Evolutionary conservation across 306 rosid genomes (phyloP).

Genomic region (Hippophae tibetana): DNA sequence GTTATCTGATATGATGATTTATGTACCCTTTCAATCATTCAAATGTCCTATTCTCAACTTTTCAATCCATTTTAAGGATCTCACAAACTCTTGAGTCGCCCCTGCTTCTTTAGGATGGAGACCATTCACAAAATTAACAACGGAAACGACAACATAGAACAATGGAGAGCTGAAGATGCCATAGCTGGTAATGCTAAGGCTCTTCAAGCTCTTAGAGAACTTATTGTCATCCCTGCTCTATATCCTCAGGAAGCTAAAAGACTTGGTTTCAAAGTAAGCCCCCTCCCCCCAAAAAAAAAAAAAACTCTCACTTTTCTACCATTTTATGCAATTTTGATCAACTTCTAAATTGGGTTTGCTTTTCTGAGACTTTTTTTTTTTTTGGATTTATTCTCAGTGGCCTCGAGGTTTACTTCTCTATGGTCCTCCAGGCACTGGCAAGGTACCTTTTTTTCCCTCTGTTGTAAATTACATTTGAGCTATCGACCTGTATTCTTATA

Average conservation of each 20-base stretch:
- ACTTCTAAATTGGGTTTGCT: not conserved
- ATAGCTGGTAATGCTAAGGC: slow-evolving; percentile 68
- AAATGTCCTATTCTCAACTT: too few relatives aligned
- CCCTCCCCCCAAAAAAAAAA: not conserved
- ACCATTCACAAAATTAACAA: slow-evolving; percentile 13
- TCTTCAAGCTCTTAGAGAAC: slow-evolving; percentile 66
- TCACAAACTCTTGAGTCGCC: not conserved
- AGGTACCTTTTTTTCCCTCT: slow-evolving; percentile 32
- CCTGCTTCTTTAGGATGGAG: slow-evolving; percentile 20
- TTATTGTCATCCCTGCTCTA: slow-evolving; percentile 56
- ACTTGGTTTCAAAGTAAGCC: slow-evolving; percentile 60
- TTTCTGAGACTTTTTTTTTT: slow-evolving; percentile 7
- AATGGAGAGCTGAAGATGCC: slow-evolving; percentile 65
- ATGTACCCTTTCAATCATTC: too few relatives aligned
- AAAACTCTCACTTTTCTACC: not conserved
- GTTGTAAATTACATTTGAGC: not conserved
- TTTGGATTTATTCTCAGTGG: slow-evolving; percentile 50
- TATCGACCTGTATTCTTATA: not conserved
- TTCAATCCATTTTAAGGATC: too few relatives aligned
- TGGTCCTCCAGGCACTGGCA: slow-evolving; percentile 94
- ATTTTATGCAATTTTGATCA: not conserved
- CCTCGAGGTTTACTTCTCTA: slow-evolving; percentile 74
- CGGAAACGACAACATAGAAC: not conserved
- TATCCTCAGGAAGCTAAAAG: slow-evolving; percentile 39
- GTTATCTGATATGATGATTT: too few relatives aligned